Percentiles rank a stretch among this genome's conserved stretches.
Conservation (phyloP, 371 early-diverging fungal genomes). For the Basidiobolus meristosporus region DNA sequence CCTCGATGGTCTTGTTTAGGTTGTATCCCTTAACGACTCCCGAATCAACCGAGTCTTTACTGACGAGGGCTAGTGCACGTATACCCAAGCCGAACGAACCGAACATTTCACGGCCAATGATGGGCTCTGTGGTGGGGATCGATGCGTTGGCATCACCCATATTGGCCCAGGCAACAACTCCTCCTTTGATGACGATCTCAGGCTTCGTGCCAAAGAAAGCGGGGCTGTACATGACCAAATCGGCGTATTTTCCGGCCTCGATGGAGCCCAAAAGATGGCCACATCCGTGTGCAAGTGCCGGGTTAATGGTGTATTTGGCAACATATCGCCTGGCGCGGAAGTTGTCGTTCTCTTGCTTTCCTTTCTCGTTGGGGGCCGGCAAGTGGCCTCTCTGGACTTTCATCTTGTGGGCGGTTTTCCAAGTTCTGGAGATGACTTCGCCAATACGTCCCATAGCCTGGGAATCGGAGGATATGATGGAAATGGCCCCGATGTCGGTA, state of each 20-base stretch:
- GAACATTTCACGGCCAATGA: conserved; percentile 68
- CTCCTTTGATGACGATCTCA: conserved; percentile 65
- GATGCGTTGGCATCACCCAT: conserved; percentile 85
- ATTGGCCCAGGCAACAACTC: conserved; percentile 56
- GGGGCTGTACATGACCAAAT: conserved; percentile 69
- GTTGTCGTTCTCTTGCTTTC: conserved; percentile 29
- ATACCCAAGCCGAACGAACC: conserved; percentile 33
- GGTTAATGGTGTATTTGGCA: conserved; percentile 91
- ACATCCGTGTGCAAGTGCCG: conserved; percentile 80
- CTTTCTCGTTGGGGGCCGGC: conserved; percentile 4
- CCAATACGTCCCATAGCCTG: conserved; percentile 92
- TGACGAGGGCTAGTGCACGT: conserved; percentile 59
- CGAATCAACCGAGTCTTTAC: conserved; percentile 42
- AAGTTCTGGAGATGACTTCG: conserved; percentile 74
- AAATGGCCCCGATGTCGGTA: conserved; percentile 82
- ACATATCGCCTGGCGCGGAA: conserved; percentile 67
- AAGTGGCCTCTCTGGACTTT: conserved; percentile 59
- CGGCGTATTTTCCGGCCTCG: conserved; percentile 82
- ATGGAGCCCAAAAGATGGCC: conserved; percentile 77
- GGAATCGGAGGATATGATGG: conserved; percentile 75
- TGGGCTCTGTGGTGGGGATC: conserved; percentile 80
- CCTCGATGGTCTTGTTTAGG: conserved; percentile 39
- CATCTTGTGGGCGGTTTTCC: conserved; percentile 90
- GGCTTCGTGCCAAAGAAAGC: conserved; percentile 80
- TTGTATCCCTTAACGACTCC: conserved; percentile 26